Evolutionary conservation across 129 eudicot species (phyloP), one percentile per base, ranked within the genome.

Genomic region (Heracleum sosnowskyi): DNA sequence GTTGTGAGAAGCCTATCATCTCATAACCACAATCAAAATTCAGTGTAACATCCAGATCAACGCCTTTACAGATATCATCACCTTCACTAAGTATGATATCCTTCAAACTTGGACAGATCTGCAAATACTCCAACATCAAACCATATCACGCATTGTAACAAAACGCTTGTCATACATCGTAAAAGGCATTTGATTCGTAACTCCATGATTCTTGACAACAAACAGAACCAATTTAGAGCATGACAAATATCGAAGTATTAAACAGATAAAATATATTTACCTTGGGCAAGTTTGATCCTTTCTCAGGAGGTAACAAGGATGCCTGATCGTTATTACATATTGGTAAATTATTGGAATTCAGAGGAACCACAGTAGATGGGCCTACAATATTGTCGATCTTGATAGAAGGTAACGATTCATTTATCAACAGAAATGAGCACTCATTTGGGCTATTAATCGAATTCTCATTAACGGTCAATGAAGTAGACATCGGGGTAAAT

Each of bases 41-140:
- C 79, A 86, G 55, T 12, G 81, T 62, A 37, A 85, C 81, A n/a
- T 89, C 91, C 28, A 86, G 42, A 80, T 84, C 82, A 44, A 80
- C 83, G 40, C 79, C 87, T 33, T 83, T 83, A 74, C 87, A 84
- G 33, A 91, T 55, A 83, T 72, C 88, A 39, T 88, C 93, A 49
- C 74, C 88, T 33, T 86, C 88, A 71, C 76, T 37, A 80, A 82
- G 68, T 69, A 76, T 79, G 75, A 83, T 74, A 76, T 88, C 84
- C 82, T 86, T 83, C 41, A 76, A 57, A 70, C 63, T 79, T 44
- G 84, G 76, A 51, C 60, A 76, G 69, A 76, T 79, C 85, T 78
- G 85, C 81, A 80, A 0, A 33, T 35, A 33, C 37, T 66, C 72
- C 36, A 66, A 73, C 70, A 36, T 8, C 28, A 49, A 76, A 76